These are phyloP conservation scores for Acorus calamus DNA, from an alignment of 106 monocot species.

Conservation along the genomic window DNA sequence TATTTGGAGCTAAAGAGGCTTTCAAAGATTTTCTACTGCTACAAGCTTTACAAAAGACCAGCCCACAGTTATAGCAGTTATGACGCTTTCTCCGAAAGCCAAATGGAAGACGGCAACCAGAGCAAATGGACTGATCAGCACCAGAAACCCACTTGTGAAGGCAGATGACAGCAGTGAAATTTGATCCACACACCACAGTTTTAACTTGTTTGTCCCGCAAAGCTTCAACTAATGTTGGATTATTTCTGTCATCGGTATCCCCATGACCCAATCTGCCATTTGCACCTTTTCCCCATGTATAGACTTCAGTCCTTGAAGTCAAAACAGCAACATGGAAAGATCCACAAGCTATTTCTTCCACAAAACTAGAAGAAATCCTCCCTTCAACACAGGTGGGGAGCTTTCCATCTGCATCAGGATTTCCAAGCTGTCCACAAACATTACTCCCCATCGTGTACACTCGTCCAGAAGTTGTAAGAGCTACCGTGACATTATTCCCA, in stretches of 20 bases:
- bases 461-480: conserved; percentile 25
- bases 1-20: conserved; percentile 39
- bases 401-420: conserved; percentile 29
- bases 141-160: conserved; percentile 39
- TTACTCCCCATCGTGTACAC: conserved; percentile 40
- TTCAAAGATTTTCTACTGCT: conserved; percentile 32
- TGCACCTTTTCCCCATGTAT: conserved; percentile 37
- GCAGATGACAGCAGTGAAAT: conserved; percentile 43
- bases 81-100: conserved; percentile 48
- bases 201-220: conserved; percentile 42
- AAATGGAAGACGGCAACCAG: conserved; percentile 38
- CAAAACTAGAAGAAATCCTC: conserved; percentile 14
- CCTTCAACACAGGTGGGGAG: conserved; percentile 25
- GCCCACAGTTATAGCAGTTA: conserved; percentile 45
- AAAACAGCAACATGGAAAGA: conserved; percentile 39
- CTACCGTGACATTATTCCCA: conserved; percentile 36
- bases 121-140: conserved; percentile 36
- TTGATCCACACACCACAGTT: conserved; percentile 37
- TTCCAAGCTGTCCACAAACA: conserved; percentile 35
- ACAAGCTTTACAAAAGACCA: conserved; percentile 45
- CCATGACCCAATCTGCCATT: conserved; percentile 49
- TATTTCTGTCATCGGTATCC: conserved; percentile 25
- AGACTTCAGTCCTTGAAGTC: conserved; percentile 42
- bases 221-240: too few species aligned
- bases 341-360: conserved; percentile 36